Percentiles rank a stretch among this genome's conserved stretches.
Conservation (phyloP, 345 rosid species). For the Durio zibethinus region DNA sequence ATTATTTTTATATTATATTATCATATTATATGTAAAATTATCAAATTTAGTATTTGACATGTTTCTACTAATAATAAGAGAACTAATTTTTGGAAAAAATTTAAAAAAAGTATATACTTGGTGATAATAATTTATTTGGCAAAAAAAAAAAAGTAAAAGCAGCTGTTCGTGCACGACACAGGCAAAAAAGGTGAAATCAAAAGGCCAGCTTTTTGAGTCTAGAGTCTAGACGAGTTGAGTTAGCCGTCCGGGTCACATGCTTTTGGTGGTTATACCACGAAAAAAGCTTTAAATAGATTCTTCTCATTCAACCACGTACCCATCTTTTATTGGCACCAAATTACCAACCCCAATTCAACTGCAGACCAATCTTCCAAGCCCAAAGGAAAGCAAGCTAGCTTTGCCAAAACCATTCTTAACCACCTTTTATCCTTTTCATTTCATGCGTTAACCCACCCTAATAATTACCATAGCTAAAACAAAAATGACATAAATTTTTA, state of each 20-base stretch:
- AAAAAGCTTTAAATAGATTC: neutral
- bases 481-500: no score
- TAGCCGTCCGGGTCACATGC: neutral
- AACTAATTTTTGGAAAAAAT: no score
- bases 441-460: neutral
- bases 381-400: neutral
- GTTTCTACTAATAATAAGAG: no score
- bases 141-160: neutral
- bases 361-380: slow-evolving; percentile 9
- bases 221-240: neutral
- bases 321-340: neutral
- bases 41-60: no score
- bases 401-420: neutral
- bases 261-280: neutral
- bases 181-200: neutral
- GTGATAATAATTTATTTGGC: neutral
- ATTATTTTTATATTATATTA: no score
- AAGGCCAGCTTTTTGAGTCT: neutral
- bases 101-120: no score
- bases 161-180: neutral
- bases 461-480: neutral
- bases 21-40: no score
- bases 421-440: neutral
- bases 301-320: neutral
- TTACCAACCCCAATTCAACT: slow-evolving; percentile 7